Base-by-base conservation (phyloP, 768 basidiomycete genomes). In the Russula earlei region DNA sequence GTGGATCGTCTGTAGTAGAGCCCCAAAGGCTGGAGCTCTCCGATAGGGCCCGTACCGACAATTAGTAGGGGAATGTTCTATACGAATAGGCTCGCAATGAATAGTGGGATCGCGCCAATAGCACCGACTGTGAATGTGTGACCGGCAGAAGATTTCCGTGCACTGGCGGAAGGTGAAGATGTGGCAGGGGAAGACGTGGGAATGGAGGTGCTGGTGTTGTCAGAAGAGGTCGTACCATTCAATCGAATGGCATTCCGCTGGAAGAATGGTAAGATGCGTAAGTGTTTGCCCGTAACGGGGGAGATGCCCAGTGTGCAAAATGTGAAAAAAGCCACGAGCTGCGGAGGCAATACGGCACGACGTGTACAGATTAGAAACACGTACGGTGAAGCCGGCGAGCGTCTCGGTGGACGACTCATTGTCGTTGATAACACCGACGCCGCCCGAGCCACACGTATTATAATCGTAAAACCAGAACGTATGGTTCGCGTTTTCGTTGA, bases 381-480 rank as follows among this genome's bases (percentile, higher is more conserved):
- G 44, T 60, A 77, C 78, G 65, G 68, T 66, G 62, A 82, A 81
- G 20, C 70, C 74, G 24, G 64, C 70, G 22, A 72, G 58, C 36
- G 70, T 72, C 64, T 67, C 66, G 8, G 61, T 66, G 24, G 70
- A 70, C 44, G 69, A 73, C 40, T 70, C 70, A 58, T 82, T 80
- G 55, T 72, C 61, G 62, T 84, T 84, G 62, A 84, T 79, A 10
- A 68, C 82, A 38, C 82, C 83, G 42, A 84, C 82, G 31, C 80
- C 82, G 49, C 81, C 83, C 49, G 71, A 58, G 3, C 70, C 73
- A 66, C 83, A 84, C 7, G 75, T 76, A 59, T 74, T 75, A 56
- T 61, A 64, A 69, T 84, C 83, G 66, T 69, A 84, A 66, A 80
- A 84, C 81, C 81, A 84, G 46, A 81, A 70, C 19, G 82, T 77